phyloP scores from a whole-genome alignment of 2,329 filamentous ascomycete species.

The Fusarium sp. region DNA sequence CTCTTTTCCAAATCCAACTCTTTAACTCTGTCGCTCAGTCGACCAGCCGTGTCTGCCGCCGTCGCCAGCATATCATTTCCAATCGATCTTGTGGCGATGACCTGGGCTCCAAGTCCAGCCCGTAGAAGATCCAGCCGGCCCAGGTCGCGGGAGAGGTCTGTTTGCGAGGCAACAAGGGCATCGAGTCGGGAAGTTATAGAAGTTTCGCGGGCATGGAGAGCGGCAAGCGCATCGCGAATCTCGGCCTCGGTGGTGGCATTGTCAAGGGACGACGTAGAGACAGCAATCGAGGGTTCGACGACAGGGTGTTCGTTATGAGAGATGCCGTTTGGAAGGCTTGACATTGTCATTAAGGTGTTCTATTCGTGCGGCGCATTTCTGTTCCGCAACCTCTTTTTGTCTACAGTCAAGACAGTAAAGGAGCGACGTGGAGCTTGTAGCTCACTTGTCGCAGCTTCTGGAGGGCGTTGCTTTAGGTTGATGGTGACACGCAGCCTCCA shows the following conservation, averaged over 20 bases:
- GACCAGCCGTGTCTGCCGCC: slow-evolving; percentile 85
- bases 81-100: slow-evolving; percentile 83
- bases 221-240: slow-evolving; percentile 80
- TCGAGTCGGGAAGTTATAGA: slow-evolving; percentile 80
- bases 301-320: slow-evolving; percentile 51
- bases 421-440: slow-evolving; percentile 26
- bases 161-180: slow-evolving; percentile 82
- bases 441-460: slow-evolving; percentile 31
- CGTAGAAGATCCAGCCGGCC: slow-evolving; percentile 89
- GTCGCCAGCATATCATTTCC: slow-evolving; percentile 91
- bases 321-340: slow-evolving; percentile 60
- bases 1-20: slow-evolving; percentile 91
- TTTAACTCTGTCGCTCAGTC: slow-evolving; percentile 88
- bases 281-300: slow-evolving; percentile 37
- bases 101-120: slow-evolving; percentile 87
- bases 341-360: slow-evolving; percentile 59
- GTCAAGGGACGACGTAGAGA: slow-evolving; percentile 62
- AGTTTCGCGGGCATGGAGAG: slow-evolving; percentile 81
- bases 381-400: slow-evolving; percentile 44
- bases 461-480: slow-evolving; percentile 9
- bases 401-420: slow-evolving; percentile 25
- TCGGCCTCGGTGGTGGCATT: slow-evolving; percentile 81
- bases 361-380: slow-evolving; percentile 59
- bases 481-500: slow-evolving; percentile 45
- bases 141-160: slow-evolving; percentile 87